Evolutionary conservation across 208 protist genomes (phyloP).

Genomic region (Willaertia magna): DNA sequence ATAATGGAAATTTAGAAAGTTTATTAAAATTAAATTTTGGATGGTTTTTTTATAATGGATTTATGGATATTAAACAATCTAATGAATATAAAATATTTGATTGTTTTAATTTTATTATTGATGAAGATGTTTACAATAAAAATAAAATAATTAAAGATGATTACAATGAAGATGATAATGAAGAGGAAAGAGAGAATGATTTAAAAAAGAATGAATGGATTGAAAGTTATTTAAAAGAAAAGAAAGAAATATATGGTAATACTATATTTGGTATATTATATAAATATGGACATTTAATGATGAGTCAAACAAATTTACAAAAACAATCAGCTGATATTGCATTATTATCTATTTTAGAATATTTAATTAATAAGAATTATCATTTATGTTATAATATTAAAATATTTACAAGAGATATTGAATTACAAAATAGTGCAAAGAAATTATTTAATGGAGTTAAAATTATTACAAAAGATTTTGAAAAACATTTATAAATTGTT

Average conservation of each 20-base stretch:
- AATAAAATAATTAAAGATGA: too few relatives aligned
- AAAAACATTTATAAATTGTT: too few relatives aligned
- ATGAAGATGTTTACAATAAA: too few relatives aligned
- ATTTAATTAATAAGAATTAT: too few relatives aligned
- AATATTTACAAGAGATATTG: not conserved
- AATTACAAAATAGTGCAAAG: not conserved
- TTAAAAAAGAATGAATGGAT: not conserved
- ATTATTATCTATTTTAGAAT: not conserved
- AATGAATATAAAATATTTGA: not conserved
- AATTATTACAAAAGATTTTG: too few relatives aligned
- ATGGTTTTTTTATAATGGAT: not conserved
- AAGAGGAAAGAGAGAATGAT: not conserved
- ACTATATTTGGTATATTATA: not conserved
- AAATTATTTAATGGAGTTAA: too few relatives aligned
- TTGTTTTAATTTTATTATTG: not conserved
- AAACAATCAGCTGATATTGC: not conserved
- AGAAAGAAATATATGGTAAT: not conserved
- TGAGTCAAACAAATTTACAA: not conserved
- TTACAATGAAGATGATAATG: too few relatives aligned
- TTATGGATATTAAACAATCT: not conserved
- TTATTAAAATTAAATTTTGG: not conserved
- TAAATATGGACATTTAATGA: not conserved
- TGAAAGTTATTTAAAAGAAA: not conserved
- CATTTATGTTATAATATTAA: not conserved
- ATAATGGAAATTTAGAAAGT: too few relatives aligned